These are phyloP conservation scores for Xylariaceae sp. DNA, from an alignment of 2,329 filamentous ascomycete genomes.

Conservation along the genomic window DNA sequence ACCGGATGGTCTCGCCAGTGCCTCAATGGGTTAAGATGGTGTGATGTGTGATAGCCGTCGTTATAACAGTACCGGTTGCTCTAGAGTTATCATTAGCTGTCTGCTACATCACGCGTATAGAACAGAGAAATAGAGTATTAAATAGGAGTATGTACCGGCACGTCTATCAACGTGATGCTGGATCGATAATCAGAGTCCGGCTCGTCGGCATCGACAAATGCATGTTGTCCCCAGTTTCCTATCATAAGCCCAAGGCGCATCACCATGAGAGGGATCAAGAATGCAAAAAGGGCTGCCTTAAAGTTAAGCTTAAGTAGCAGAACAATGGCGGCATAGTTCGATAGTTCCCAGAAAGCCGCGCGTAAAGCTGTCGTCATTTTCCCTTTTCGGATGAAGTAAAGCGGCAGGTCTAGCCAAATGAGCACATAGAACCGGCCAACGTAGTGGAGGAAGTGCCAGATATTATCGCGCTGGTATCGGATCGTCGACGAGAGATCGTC, in stretches of 20 bases:
- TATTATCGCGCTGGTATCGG: constrained; percentile 68
- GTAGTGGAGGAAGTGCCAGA: constrained; percentile 66
- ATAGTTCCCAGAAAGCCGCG: constrained; percentile 58
- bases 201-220: constrained; percentile 70
- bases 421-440: constrained; percentile 69
- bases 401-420: constrained; percentile 69
- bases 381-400: constrained; percentile 67
- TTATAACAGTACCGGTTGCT: constrained; percentile 81
- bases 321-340: constrained; percentile 51
- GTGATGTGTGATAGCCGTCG: constrained; percentile 77
- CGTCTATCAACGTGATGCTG: constrained; percentile 75
- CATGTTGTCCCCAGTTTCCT: constrained; percentile 82
- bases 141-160: constrained; percentile 50
- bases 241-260: constrained; percentile 72
- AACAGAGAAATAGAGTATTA: neutral
- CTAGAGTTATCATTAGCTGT: constrained; percentile 39
- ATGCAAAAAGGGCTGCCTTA: constrained; percentile 58
- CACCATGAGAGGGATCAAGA: constrained; percentile 62
- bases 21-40: constrained; percentile 71
- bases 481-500: constrained; percentile 73
- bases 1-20: constrained; percentile 80
- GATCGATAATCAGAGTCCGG: constrained; percentile 75
- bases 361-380: constrained; percentile 52
- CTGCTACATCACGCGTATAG: neutral
- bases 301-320: constrained; percentile 48